Base-by-base conservation (phyloP, 2,329 filamentous ascomycete species). In the Emmonsiellopsis sp. region DNA sequence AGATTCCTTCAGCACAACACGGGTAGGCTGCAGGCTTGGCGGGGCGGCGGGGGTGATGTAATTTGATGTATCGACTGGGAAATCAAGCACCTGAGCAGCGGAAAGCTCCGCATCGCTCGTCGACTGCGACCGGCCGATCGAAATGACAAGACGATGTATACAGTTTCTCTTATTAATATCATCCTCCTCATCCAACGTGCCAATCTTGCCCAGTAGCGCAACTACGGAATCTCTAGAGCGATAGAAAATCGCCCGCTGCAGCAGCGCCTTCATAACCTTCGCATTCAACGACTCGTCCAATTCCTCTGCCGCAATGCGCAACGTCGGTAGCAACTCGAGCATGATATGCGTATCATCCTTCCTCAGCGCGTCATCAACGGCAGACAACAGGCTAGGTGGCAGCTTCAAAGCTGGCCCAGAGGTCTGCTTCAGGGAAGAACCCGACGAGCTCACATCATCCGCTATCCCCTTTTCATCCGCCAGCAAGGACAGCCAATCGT, bases 151-250 rank as follows among this genome's bases (percentile, higher is more conserved):
- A 7, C 93, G 85, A 67, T 98, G 93, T 48, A 98, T 82, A 67
- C 89, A 93, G 67, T 96, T 98, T 10, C 93, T 85, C 62, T 86
- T 85, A 70, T 97, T 95, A 65, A 98, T 89, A 65, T 97, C 93
- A 61, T 95, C 88, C 2, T 87, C 81, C 65, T 95, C 91, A 49
- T 95, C 84, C 2, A 97, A 77, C 1, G 81, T 84, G 44, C 83
- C 79, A 50, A 93, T 78, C 42, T 83, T 79, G 9, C 76, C 72
- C 2, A 98, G 70, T 1, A 97, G 77, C 54, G 79, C 80, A n/a
- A 79, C 73, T 49, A 96, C 86, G 63, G 83, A 90, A 26, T 76
- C 70, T 62, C 80, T 85, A 80, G 56, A 88, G 78, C 71, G 95
- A 85, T 54, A 95, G 71, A 51, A 93, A 74, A 73, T 90, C 26